phyloP scores from a whole-genome alignment of 208 protist species.

The Leishmania tarentolae region DNA sequence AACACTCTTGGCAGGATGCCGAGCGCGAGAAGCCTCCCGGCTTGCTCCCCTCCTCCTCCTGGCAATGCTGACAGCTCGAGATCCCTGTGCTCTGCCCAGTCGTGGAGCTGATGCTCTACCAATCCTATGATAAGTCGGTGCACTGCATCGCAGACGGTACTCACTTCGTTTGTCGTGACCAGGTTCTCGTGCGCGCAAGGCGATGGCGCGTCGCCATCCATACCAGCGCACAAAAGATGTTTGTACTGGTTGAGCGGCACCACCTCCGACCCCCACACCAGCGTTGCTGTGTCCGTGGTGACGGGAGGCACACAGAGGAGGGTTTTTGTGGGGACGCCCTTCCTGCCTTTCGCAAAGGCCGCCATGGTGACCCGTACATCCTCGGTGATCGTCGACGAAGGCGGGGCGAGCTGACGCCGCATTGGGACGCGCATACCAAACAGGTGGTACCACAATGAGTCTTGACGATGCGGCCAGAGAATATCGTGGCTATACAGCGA shows the following conservation, averaged over 20 bases:
- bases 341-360: constrained; percentile 25
- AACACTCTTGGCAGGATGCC: constrained; percentile 31
- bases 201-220: neutral
- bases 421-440: constrained; percentile 41
- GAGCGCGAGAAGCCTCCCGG: constrained; percentile 6
- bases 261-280: constrained; percentile 36
- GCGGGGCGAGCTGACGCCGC: constrained; percentile 30
- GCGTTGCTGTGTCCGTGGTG: constrained; percentile 23
- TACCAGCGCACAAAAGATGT: constrained; percentile 1
- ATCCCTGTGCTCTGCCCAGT: neutral
- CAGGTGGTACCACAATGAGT: constrained; percentile 57
- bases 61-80: neutral
- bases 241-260: constrained; percentile 4
- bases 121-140: constrained; percentile 13
- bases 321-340: constrained; percentile 10
- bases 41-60: neutral
- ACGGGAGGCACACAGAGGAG: constrained; percentile 38
- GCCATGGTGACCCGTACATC: constrained; percentile 37
- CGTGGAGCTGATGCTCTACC: constrained; percentile 2
- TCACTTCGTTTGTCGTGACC: constrained; percentile 30
- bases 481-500: constrained; percentile 40
- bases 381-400: constrained; percentile 10
- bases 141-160: constrained; percentile 5
- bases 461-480: constrained; percentile 36
- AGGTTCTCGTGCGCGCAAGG: neutral